A percentile compares a stretch with the other conserved stretches of the same genome.
Conservation (phyloP, 2,329 filamentous ascomycete species). For the Xenosphaeropsis pyriputrescens region DNA sequence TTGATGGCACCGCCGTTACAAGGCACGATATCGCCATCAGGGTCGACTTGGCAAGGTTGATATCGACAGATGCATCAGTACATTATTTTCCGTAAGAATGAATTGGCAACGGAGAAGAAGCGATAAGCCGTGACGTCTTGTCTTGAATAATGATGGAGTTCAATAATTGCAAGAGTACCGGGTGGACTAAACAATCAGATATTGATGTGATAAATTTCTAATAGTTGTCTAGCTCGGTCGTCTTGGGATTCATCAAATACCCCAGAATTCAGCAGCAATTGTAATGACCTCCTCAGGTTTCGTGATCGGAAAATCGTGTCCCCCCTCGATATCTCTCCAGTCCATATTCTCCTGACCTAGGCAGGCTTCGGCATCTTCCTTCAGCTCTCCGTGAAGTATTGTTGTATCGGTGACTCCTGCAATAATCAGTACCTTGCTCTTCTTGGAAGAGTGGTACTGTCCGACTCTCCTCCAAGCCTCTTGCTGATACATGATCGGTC, state of each 20-base stretch:
- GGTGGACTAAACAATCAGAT: too few relatives aligned
- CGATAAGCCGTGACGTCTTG: too few relatives aligned
- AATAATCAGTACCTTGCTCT: conserved; percentile 34
- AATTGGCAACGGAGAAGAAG: too few relatives aligned
- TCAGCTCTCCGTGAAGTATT: conserved; percentile 28
- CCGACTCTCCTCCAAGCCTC: conserved; percentile 32
- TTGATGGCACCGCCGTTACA: conserved; percentile 15
- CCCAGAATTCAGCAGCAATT: conserved; percentile 33
- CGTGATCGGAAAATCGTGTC: conserved; percentile 51
- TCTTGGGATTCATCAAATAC: too few relatives aligned
- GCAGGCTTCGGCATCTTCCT: conserved; percentile 6
- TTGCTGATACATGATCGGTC: conserved; percentile 36
- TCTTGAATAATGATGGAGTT: too few relatives aligned
- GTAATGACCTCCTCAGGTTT: conserved; percentile 27
- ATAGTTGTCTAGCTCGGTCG: too few relatives aligned
- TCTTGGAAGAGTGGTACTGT: conserved; percentile 16
- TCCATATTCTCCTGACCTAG: conserved; percentile 24
- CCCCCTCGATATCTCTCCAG: conserved; percentile 36
- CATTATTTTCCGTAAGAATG: too few relatives aligned
- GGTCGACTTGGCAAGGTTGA: conserved; percentile 13
- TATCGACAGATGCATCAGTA: conserved; percentile 7
- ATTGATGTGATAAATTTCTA: too few relatives aligned
- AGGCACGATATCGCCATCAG: conserved; percentile 16
- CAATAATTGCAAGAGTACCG: too few relatives aligned
- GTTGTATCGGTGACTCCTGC: conserved; percentile 31